phyloP scores from a whole-genome alignment of 345 rosid species.

The Mangifera indica region DNA sequence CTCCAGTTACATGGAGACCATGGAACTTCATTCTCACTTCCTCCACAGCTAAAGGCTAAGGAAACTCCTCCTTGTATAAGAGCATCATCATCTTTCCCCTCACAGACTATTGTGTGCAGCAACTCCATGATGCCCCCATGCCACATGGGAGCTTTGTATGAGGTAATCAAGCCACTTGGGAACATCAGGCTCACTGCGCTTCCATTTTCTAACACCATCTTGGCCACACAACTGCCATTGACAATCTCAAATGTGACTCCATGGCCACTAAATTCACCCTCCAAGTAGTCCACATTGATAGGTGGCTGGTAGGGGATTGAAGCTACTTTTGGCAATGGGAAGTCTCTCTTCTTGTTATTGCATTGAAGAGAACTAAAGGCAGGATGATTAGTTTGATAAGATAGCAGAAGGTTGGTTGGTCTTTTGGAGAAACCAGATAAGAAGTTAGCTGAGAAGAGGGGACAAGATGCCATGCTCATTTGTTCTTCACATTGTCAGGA shows the following conservation, averaged over 20 bases:
- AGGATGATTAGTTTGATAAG: constrained; percentile 19
- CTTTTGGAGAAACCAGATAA: constrained; percentile 21
- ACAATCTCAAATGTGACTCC: constrained; percentile 72
- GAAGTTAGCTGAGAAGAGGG: constrained; percentile 36
- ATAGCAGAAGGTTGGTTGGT: constrained; percentile 1
- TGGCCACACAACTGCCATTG: constrained; percentile 66
- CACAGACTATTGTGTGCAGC: constrained; percentile 68
- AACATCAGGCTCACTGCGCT: constrained; percentile 67
- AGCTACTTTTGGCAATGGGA: constrained; percentile 41
- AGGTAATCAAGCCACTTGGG: constrained; percentile 68
- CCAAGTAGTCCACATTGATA: constrained; percentile 58
- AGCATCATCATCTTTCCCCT: constrained; percentile 53
- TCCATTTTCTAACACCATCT: constrained; percentile 59
- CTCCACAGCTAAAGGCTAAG: constrained; percentile 45
- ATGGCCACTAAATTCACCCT: constrained; percentile 68
- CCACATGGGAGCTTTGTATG: constrained; percentile 80
- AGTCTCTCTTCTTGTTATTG: constrained; percentile 27
- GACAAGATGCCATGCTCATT: constrained; percentile 36
- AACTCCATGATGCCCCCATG: constrained; percentile 71
- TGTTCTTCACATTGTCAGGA: constrained; percentile 8
- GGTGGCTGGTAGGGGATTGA: constrained; percentile 51
- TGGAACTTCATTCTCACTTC: constrained; percentile 30
- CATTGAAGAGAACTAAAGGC: constrained; percentile 17
- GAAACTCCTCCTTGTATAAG: constrained; percentile 77
- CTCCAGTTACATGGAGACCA: constrained; percentile 62